Percentiles rank a stretch among this genome's conserved stretches.
phyloP scores from a whole-genome alignment of 805 yeast species.

The Candida odintsovae region DNA sequence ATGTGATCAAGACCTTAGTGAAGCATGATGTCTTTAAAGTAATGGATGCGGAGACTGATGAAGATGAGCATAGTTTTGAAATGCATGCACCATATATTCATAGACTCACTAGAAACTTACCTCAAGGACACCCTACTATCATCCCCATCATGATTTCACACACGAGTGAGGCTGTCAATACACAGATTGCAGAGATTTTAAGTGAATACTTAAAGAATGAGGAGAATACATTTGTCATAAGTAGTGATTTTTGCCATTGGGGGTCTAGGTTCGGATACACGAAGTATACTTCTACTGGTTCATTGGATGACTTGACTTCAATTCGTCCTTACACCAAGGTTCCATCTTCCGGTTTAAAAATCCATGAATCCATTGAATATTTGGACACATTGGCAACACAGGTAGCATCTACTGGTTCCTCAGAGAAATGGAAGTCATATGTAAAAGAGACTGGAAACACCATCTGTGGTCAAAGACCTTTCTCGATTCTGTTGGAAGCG shows the following conservation, averaged over 20 bases:
- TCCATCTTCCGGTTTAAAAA: conserved; percentile 31
- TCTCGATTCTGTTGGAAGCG: conserved; percentile 54
- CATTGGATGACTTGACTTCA: conserved; percentile 13
- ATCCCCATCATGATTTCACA: conserved; percentile 81
- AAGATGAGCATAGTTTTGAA: conserved; percentile 88
- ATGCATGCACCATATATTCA: conserved; percentile 84
- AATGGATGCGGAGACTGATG: conserved; percentile 61
- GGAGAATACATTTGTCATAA: conserved; percentile 64
- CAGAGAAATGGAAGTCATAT: conserved; percentile 59
- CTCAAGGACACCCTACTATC: conserved; percentile 38
- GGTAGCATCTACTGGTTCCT: conserved; percentile 50
- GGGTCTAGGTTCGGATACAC: conserved; percentile 60
- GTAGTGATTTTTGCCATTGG: conserved; percentile 97
- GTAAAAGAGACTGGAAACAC: conserved; percentile 74
- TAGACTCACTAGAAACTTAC: conserved; percentile 34
- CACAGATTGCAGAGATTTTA: conserved; percentile 41
- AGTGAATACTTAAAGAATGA: conserved; percentile 48
- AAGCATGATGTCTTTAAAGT: conserved; percentile 39
- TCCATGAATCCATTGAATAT: conserved; percentile 66
- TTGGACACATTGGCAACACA: conserved; percentile 72
- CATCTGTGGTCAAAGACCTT: conserved; percentile 87
- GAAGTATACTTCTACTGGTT: conserved; percentile 32
- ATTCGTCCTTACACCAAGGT: conserved; percentile 6
- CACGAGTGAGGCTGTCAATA: conserved; percentile 37
- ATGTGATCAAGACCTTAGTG: conserved; percentile 32